phyloP scores from a whole-genome alignment of 306 rosid genomes.

The Cicer bijugum region DNA sequence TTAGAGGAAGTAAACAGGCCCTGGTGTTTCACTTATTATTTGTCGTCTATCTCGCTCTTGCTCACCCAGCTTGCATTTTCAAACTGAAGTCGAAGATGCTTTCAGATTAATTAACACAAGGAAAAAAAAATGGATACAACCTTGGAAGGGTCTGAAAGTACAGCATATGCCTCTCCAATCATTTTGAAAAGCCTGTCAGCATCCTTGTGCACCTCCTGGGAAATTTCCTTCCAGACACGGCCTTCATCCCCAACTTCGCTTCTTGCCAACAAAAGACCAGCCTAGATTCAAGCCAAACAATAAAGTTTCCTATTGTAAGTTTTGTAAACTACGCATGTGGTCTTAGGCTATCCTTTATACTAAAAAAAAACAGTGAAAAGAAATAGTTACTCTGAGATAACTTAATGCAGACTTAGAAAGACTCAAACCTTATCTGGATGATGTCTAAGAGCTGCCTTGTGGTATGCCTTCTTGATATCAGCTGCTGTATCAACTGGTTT shows the following conservation, averaged over 20 bases:
- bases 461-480: conserved; percentile 75
- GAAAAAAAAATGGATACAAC: conserved; percentile 46
- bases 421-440: conserved; percentile 75
- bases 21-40: neutral
- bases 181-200: conserved; percentile 93
- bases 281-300: conserved; percentile 58
- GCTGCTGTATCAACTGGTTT: conserved; percentile 56
- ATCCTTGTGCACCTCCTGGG: conserved; percentile 79
- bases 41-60: conserved; percentile 12
- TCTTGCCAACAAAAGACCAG: conserved; percentile 88
- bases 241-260: conserved; percentile 81
- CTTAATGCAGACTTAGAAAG: conserved; percentile 43
- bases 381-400: conserved; percentile 15
- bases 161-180: conserved; percentile 95
- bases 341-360: neutral
- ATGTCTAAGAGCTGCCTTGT: conserved; percentile 79
- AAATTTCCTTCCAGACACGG: conserved; percentile 82
- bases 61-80: conserved; percentile 20
- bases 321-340: conserved; percentile 18
- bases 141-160: conserved; percentile 84
- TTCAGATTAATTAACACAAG: conserved; percentile 30
- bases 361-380: conserved; percentile 13
- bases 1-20: no score
- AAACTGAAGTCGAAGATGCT: conserved; percentile 15
- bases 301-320: conserved; percentile 4